Base-by-base conservation (phyloP, 169 alveolate species). In the Plasmodium relictum region DNA sequence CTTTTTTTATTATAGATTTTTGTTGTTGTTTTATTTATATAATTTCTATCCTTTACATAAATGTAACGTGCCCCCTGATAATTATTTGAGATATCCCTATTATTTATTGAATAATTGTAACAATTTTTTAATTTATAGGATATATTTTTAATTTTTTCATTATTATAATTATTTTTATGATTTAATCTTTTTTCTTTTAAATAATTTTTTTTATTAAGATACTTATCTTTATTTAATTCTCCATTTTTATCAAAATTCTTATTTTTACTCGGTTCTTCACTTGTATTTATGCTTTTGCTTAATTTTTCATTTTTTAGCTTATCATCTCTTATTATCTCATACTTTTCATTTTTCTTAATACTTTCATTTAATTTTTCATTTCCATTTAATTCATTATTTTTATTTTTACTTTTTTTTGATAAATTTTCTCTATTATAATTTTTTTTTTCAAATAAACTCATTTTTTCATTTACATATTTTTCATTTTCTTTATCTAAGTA, bases 31-130 rank as follows among this genome's bases (percentile, higher is more conserved):
- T 73, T 62, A 56, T 18, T n/a, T 0, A 14, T 39, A 73, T 73
- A 56, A 18, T n/a, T 56, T n/a, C 58, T 73, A 63, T 58, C 69
- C 31, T 16, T 73, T 48, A 26, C 16, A 48, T 73, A 73, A 10
- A 58, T 44, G 48, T 39, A 73, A 56, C 88, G 41, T 7, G 88
- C 18, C 16, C 88, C 76, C 26, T 76, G 78, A 39, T 45, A 10
- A 44, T 76, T 76, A 58, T 68, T 24, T n/a, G 54, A 42, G n/a
- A 42, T 9, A 41, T 42, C 52, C n/a, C 41, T 68, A 6, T 62
- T 69, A 48, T 65, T 45, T 22, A 31, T 39, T 48, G 45, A 31
- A 5, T n/a, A 7, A 14, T 48, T 62, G 22, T 73, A 73, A 9
- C 72, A 44, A n/a, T 6, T 41, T 39, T 73, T 56, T 10, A 73